phyloP scores from a whole-genome alignment of 208 protist species.

The Trypanosoma lewisi region DNA sequence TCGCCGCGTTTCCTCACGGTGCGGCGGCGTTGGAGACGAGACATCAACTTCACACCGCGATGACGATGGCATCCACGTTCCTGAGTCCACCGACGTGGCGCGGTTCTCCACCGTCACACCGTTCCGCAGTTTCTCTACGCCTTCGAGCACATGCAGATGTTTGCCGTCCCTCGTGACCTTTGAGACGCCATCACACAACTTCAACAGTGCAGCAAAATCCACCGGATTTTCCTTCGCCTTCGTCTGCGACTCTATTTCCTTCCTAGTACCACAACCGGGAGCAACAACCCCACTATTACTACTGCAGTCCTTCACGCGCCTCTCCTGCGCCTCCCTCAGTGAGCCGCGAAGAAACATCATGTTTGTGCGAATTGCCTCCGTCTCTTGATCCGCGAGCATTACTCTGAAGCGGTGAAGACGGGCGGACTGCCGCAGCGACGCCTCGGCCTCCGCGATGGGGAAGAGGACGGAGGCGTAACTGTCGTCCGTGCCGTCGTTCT shows the following conservation, averaged over 20 bases:
- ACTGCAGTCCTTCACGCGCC: background rate
- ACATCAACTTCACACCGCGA: background rate
- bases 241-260: background rate
- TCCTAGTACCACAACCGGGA: background rate
- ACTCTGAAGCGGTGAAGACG: constrained; percentile 32
- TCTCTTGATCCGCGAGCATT: constrained; percentile 36
- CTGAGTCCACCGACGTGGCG: background rate
- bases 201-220: background rate
- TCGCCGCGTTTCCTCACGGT: background rate
- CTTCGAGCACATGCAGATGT: background rate
- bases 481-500: constrained; percentile 23
- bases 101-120: background rate
- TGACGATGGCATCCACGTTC: constrained; percentile 6
- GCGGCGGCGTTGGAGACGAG: background rate
- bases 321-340: constrained; percentile 5
- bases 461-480: constrained; percentile 34
- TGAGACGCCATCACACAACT: constrained; percentile 10
- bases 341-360: constrained; percentile 7
- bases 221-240: background rate
- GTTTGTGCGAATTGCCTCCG: constrained; percentile 26
- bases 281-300: background rate
- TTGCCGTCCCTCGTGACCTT: background rate
- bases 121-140: background rate
- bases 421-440: constrained; percentile 18
- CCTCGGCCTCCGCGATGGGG: constrained; percentile 49